A percentile compares a stretch with the other conserved stretches of the same genome.
Conservation (phyloP, 257 asterid species). For the Solanum ossicruentum region DNA sequence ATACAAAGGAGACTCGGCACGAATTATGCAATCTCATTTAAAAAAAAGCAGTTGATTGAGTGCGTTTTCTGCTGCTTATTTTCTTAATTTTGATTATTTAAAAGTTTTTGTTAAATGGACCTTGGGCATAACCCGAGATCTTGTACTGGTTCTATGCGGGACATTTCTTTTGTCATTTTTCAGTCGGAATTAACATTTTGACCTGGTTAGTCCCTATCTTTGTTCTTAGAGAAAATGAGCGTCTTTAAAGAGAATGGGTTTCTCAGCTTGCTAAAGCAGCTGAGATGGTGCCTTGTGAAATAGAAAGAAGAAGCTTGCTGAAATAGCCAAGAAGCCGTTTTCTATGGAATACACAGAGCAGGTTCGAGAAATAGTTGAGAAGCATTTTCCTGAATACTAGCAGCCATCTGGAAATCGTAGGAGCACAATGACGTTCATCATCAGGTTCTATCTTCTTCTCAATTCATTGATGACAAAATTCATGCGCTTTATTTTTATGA, state of each 20-base stretch:
- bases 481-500: not conserved
- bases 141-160: no score
- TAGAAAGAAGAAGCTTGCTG: not conserved
- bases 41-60: no score
- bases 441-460: not conserved
- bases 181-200: not conserved
- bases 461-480: not conserved
- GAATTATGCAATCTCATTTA: not conserved
- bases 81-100: no score
- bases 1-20: not conserved
- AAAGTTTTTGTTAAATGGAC: no score
- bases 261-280: not conserved
- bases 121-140: no score
- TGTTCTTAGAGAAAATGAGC: not conserved
- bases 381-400: not conserved
- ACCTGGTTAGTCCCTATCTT: not conserved
- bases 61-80: no score
- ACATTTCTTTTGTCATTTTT: no score
- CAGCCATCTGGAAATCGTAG: not conserved
- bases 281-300: not conserved
- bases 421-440: not conserved
- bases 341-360: not conserved
- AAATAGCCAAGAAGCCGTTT: not conserved
- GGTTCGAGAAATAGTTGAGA: not conserved
- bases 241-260: not conserved